A percentile compares a stretch with the other conserved stretches of the same genome.
These are phyloP conservation scores for Sporothrix brasiliensis DNA, from an alignment of 2,329 filamentous ascomycete genomes.

Conservation along the genomic window DNA sequence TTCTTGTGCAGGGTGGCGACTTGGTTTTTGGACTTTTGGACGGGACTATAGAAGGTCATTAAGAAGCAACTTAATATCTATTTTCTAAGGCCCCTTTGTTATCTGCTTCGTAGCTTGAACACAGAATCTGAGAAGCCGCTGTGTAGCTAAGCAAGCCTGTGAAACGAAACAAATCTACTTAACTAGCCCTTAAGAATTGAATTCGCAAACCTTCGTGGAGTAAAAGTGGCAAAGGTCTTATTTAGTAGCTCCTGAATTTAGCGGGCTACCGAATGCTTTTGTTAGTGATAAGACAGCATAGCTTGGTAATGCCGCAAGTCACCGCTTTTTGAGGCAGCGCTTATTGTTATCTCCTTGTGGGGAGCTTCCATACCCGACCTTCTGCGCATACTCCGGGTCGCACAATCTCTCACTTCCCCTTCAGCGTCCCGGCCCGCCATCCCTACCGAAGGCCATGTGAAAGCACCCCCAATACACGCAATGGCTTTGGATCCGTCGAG, in stretches of 20 bases:
- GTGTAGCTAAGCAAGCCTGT: no score
- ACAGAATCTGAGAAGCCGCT: no score
- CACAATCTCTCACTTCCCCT: not conserved
- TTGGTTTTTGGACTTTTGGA: not conserved
- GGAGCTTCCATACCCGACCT: conserved; percentile 21
- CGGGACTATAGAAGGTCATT: not conserved
- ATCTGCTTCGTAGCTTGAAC: no score
- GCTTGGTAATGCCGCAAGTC: conserved; percentile 24
- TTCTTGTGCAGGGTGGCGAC: not conserved
- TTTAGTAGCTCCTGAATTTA: no score
- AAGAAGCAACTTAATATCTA: not conserved
- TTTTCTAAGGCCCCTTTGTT: not conserved
- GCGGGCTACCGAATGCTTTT: no score
- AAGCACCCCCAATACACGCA: conserved; percentile 16
- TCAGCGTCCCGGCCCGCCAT: not conserved
- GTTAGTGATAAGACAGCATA: not conserved
- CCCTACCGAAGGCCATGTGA: conserved; percentile 29
- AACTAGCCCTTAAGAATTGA: no score
- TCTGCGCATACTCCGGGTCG: not conserved
- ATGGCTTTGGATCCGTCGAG: conserved; percentile 71
- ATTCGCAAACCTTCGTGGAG: no score
- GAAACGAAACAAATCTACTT: no score
- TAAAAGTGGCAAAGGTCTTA: no score
- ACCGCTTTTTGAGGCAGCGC: conserved; percentile 29
- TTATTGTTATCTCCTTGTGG: conserved; percentile 6